Conservation (phyloP, 208 protist genomes). For the Angomonas deanei region DNA sequence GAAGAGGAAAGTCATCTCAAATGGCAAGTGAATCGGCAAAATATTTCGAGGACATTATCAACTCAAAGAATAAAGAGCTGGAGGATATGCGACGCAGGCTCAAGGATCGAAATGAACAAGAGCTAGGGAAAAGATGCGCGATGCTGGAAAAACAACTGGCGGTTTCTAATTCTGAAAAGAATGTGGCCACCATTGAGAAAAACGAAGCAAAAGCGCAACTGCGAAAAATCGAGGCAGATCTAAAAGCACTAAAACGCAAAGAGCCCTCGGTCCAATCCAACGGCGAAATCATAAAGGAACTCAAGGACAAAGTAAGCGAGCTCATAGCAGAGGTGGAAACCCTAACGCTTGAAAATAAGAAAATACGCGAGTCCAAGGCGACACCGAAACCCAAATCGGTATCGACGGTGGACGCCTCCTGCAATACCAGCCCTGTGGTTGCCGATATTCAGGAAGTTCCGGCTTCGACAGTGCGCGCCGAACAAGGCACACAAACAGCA, state of each 20-base stretch:
- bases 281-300: conserved; percentile 8
- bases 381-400: background rate
- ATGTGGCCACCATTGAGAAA: conserved; percentile 43
- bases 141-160: conserved; percentile 69
- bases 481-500: conserved; percentile 19
- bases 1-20: no score
- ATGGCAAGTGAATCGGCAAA: no score
- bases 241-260: conserved; percentile 43
- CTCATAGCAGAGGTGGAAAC: background rate
- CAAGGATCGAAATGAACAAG: conserved; percentile 19
- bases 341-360: background rate
- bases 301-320: background rate
- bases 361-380: background rate
- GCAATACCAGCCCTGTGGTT: no score
- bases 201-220: conserved; percentile 44
- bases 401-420: no score
- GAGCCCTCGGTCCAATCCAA: conserved; percentile 8
- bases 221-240: conserved; percentile 37
- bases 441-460: background rate
- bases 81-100: conserved; percentile 15
- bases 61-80: conserved; percentile 47
- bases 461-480: background rate
- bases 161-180: conserved; percentile 55
- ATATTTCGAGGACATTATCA: no score
- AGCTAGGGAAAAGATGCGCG: conserved; percentile 47